Percentiles rank a stretch among this genome's conserved stretches.
Conservation (phyloP, 2,329 filamentous ascomycete species). For the Alternaria conjuncta region DNA sequence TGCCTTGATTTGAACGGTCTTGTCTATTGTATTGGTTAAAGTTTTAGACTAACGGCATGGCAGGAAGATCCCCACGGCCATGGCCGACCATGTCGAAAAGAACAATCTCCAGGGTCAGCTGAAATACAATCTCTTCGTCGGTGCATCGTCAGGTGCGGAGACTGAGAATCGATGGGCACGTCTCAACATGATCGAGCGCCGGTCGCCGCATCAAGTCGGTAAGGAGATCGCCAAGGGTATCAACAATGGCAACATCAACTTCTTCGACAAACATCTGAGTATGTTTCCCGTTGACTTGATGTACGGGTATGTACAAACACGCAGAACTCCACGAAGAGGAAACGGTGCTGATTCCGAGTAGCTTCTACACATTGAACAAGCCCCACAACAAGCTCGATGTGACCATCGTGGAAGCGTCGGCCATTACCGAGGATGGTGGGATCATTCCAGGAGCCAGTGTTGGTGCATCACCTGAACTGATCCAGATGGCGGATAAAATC, state of each 20-base stretch:
- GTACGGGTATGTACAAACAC: constrained; percentile 60
- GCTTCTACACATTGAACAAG: constrained; percentile 83
- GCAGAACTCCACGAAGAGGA: background rate
- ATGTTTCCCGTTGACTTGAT: constrained; percentile 91
- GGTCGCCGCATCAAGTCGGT: constrained; percentile 85
- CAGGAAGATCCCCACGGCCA: constrained; percentile 81
- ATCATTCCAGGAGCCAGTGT: constrained; percentile 88
- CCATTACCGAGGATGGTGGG: constrained; percentile 86
- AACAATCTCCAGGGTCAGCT: constrained; percentile 84
- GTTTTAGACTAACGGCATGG: constrained; percentile 3
- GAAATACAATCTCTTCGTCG: constrained; percentile 86
- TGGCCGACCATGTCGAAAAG: constrained; percentile 88
- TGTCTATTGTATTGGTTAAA: background rate
- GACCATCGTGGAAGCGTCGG: constrained; percentile 82
- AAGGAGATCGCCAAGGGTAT: constrained; percentile 91
- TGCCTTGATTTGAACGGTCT: background rate
- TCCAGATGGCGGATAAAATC: constrained; percentile 92
- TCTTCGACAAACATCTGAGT: constrained; percentile 92
- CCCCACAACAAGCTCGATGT: constrained; percentile 78
- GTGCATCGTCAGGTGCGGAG: constrained; percentile 86
- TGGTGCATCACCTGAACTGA: constrained; percentile 81
- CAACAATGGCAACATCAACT: constrained; percentile 86
- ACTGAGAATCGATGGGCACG: constrained; percentile 92
- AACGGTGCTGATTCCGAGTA: constrained; percentile 39
- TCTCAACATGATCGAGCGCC: constrained; percentile 87